Conservation (phyloP, 257 asterid species). For the Coffea canephora region DNA sequence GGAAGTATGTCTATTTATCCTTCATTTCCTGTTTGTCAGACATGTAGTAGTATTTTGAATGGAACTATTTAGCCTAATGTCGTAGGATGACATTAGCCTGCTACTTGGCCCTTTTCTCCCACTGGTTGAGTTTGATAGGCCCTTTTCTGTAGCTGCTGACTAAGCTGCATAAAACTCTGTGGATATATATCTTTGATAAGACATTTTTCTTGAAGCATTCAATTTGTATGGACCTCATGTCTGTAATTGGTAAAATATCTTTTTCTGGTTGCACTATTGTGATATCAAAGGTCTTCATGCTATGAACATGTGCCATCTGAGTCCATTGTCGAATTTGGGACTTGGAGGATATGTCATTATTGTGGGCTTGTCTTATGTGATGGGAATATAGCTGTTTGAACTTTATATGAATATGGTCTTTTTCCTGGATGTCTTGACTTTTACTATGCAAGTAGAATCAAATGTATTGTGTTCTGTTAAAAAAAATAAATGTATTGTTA, state of each 20-base stretch:
- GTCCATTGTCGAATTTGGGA: constrained; percentile 1
- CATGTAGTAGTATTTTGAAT: neutral
- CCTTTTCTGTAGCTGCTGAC: neutral
- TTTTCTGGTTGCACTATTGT: constrained; percentile 1
- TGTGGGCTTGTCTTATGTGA: neutral
- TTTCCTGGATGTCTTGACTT: neutral
- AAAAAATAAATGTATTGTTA: neutral
- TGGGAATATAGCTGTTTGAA: neutral
- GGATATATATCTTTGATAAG: neutral
- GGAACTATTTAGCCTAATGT: neutral
- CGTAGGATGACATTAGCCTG: neutral
- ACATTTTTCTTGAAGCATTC: neutral
- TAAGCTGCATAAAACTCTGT: neutral
- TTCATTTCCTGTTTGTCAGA: neutral
- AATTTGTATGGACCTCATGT: neutral
- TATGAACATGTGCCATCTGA: neutral
- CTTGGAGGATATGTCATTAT: neutral
- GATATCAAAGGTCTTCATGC: neutral
- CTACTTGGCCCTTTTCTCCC: neutral
- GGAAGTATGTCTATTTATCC: neutral
- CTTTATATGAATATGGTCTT: neutral
- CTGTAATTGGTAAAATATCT: neutral
- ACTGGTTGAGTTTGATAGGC: neutral
- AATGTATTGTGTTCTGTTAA: neutral
- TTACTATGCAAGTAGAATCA: neutral